Evolutionary conservation across 1,139 yeast species (phyloP), one percentile per base, ranked within the genome.

Genomic region (Hemisphaericaspora xylofermentans): DNA sequence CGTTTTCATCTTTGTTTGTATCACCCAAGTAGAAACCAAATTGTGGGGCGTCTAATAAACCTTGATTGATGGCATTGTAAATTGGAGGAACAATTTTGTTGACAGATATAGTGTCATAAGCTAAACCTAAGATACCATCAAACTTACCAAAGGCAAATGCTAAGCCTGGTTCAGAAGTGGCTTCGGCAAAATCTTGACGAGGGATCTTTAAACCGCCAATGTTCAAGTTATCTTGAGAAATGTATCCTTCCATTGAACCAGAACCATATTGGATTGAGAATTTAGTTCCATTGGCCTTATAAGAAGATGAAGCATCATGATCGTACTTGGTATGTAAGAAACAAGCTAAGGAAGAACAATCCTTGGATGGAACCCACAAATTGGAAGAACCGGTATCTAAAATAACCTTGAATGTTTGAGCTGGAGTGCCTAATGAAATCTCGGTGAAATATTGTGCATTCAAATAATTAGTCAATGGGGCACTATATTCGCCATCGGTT

Each of bases 111-210:
- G 96, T 75, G 67, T 88, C 88, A 69, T 89, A 93, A 50, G 88
- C 98, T 55, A 93, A 80, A 50, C 98, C 98, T 48, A 93, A 74
- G 53, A 93, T 89, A 66, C 98, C 98, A 63, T 93, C 98, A 61
- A 93, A 89, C 64, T 93, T 91, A 63, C 96, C 98, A 67, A 93
- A 93, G 42, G 98, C 98, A 71, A 93, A 93, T 0, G 98, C 95
- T 56, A 93, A 78, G 42, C 98, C 98, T 28, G 98, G 98, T 71
- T 93, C 98, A 52, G 80, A 80, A 45, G 98, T 93, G 46, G 96
- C 93, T 74, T 93, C 98, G 46, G 95, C 98, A 62, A 93, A 93
- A 61, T 84, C 94, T 71, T 91, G 98, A 50, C 84, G 69, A 49
- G 89, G 85, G 58, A 93, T 88, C 41, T 74, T 69, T 68, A 93